phyloP scores from a whole-genome alignment of 495 filamentous ascomycete genomes.

The Penicillium cataractarum region DNA sequence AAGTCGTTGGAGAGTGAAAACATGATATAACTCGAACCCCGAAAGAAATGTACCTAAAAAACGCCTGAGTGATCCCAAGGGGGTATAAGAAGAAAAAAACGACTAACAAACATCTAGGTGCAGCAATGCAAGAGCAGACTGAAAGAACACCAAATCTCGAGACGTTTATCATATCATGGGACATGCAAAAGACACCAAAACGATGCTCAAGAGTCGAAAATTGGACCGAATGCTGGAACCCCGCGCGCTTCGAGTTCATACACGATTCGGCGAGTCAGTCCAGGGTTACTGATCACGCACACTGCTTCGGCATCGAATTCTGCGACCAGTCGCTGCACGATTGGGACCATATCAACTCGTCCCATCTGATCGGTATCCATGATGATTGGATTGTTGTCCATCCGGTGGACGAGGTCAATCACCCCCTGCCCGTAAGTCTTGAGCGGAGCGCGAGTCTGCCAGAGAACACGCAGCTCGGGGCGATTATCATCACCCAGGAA shows the following conservation, averaged over 20 bases:
- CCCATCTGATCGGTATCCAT: constrained; percentile 56
- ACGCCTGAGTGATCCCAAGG: neutral
- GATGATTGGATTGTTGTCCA: constrained; percentile 58
- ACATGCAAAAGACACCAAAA: neutral
- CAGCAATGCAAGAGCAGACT: neutral
- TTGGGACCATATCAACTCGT: constrained; percentile 56
- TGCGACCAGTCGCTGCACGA: constrained; percentile 59
- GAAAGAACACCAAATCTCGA: neutral
- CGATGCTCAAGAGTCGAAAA: constrained; percentile 73
- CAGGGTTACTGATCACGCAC: constrained; percentile 76
- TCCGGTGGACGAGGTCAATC: constrained; percentile 50
- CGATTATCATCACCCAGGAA: constrained; percentile 54
- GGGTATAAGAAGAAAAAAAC: constrained; percentile 2
- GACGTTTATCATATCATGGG: neutral
- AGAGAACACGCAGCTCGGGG: constrained; percentile 58
- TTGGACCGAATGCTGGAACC: constrained; percentile 73
- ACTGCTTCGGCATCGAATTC: constrained; percentile 71
- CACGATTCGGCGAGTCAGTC: constrained; percentile 70
- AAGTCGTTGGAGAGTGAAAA: neutral
- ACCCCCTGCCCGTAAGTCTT: constrained; percentile 58
- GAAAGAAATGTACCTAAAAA: constrained; percentile 4
- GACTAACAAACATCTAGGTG: neutral
- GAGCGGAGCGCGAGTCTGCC: constrained; percentile 58
- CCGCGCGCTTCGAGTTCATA: constrained; percentile 73
- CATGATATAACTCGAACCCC: neutral